Evolutionary conservation across 352 stramenopile genomes (phyloP), one percentile per base, ranked within the genome.

Genomic region (Pythium utonaiense): DNA sequence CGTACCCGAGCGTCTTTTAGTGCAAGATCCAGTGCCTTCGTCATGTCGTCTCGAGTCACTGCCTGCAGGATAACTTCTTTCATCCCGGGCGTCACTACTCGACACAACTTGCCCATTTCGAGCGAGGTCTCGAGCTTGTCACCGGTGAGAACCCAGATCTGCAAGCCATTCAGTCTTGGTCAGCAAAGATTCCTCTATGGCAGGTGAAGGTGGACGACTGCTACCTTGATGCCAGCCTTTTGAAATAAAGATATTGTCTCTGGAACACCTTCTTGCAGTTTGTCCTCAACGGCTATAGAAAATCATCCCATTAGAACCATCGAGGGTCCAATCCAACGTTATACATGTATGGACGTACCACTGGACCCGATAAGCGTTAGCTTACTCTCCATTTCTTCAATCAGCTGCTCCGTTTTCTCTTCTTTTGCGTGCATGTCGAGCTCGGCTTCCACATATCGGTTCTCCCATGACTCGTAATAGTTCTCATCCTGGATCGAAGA

Each of bases 121-220:
- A 99, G 91, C 6, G 97, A 98, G 5, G 97, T 99, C 69, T 99
- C 97, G n/a, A 97, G 79, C 63, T 99, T 99, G 71, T 99, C 97
- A 0, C 93, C 93, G 1, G 93, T 98, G 19, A 98, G 74, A 3
- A 98, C 91, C 89, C 92, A 98, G 16, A 98, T 90, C 78, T 93
- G 62, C 0, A 27, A 6, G 25, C n/a, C 2, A 55, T 8, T 42
- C 13, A n/a, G n/a, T n/a, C 28, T 28, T 8, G 47, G 41, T 62
- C 12, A 50, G 51, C 52, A 64, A 49, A 31, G 25, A 54, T 6
- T n/a, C 17, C 16, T 28, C 8, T 28, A 24, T 21, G 41, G 6
- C 6, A 53, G 13, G 49, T 45, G 19, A 25, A 33, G 6, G 27
- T 8, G 14, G 7, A 5, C 17, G 40, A 17, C 7, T 42, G 80